A percentile compares a stretch with the other conserved stretches of the same genome.
These are phyloP conservation scores for Cardamine resedifolia DNA, from an alignment of 345 rosid genomes.

Conservation along the genomic window DNA sequence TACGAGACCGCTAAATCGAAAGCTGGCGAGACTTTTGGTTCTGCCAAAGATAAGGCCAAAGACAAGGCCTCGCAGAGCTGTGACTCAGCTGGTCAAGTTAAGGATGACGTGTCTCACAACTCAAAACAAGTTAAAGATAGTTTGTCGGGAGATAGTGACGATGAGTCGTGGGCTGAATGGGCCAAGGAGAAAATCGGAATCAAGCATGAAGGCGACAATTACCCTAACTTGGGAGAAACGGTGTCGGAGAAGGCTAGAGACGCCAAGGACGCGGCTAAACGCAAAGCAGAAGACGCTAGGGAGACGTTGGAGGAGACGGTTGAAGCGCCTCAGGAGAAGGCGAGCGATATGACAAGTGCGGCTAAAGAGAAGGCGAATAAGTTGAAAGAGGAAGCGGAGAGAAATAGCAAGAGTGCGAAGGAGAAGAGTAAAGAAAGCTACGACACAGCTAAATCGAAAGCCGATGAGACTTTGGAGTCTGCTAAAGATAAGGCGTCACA, in stretches of 20 bases:
- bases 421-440: constrained; percentile 38
- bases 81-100: constrained; percentile 35
- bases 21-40: constrained; percentile 17
- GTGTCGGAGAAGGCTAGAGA: constrained; percentile 37
- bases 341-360: constrained; percentile 23
- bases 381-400: constrained; percentile 32
- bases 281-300: constrained; percentile 32
- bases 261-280: constrained; percentile 20
- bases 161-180: constrained; percentile 31
- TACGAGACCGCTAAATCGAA: constrained; percentile 32
- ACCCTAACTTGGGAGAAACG: constrained; percentile 30
- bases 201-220: constrained; percentile 3
- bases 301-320: constrained; percentile 32
- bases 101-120: constrained; percentile 34
- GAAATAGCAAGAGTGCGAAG: constrained; percentile 8
- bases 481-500: constrained; percentile 36
- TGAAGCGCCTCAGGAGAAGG: constrained; percentile 34
- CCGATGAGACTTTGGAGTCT: constrained; percentile 23
- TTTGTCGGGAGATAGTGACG: constrained; percentile 4
- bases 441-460: constrained; percentile 26
- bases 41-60: constrained; percentile 34
- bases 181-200: constrained; percentile 27
- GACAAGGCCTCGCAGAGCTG: constrained; percentile 24
- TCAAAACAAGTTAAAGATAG: constrained; percentile 38
- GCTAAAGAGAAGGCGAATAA: constrained; percentile 38